Evolutionary conservation across 1,139 yeast species (phyloP), one percentile per base, ranked within the genome.

Genomic region (Suhomyces bribrorum): DNA sequence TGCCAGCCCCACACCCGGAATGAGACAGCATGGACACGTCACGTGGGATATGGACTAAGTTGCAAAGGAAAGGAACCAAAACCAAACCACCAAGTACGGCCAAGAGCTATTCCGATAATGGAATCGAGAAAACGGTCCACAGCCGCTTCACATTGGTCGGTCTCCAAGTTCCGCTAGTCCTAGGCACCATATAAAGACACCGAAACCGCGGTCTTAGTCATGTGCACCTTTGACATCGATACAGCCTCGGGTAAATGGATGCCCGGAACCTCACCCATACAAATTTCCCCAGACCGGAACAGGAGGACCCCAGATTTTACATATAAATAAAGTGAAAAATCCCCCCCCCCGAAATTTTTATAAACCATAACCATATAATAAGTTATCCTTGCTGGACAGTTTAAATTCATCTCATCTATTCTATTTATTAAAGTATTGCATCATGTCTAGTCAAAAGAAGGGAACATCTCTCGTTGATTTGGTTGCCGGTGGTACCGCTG

Each of bases 401-500:
- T 20, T 8, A 20, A n/a, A 8, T 20, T 20, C 11, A 8, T 5
- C 23, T 8, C 11, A 20, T 20, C 23, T 20, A 20, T 20, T 20
- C 23, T 8, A 20, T 20, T 20, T 20, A 4, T 5, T n/a, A 20
- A 20, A 20, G 6, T 20, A 4, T 20, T 20, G 23, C 23, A 34
- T n/a, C 29, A 53, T 55, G 59, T 45, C 62, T 22, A 50, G 57
- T 13, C 57, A 61, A 41, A 57, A 56, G 38, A 62, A 68, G 39
- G 69, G 69, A 35, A 67, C 59, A 43, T 61, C 73, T 30, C 80
- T 84, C 28, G 78, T 86, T 45, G 96, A 89, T 62, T 77, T 90
- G 55, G 73, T 89, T 40, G 95, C 97, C 32, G 98, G 98, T 52
- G 98, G 98, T 56, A 83, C 94, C 11, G 98, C 98, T 14, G 98